Percentiles rank a stretch among this genome's conserved stretches.
phyloP scores from a whole-genome alignment of 2,329 filamentous ascomycete genomes.

The Cladosporium sp. region DNA sequence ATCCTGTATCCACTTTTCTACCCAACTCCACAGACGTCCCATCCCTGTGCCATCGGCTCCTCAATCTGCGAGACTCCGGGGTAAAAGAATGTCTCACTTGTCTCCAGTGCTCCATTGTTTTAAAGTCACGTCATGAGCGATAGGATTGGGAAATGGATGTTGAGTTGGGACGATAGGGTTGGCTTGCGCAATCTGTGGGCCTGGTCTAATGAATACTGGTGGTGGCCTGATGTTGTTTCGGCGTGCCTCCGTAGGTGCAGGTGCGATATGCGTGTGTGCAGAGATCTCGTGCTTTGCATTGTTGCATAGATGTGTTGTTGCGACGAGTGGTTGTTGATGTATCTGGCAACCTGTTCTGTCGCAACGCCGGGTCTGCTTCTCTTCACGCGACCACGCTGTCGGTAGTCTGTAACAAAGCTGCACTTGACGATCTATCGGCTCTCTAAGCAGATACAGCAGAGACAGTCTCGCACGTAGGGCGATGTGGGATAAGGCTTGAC shows the following conservation, averaged over 20 bases:
- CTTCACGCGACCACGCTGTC: background rate
- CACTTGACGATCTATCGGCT: background rate
- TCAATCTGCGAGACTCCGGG: slow-evolving; percentile 24
- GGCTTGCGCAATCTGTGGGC: background rate
- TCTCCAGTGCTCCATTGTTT: background rate
- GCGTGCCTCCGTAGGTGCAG: background rate
- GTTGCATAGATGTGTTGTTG: background rate
- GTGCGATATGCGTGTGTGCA: background rate
- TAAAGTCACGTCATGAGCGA: slow-evolving; percentile 4
- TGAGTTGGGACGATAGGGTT: background rate
- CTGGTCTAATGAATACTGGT: background rate
- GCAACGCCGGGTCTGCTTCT: background rate
- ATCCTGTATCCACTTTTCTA: background rate
- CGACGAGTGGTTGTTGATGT: background rate
- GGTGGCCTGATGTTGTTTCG: background rate
- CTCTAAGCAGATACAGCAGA: background rate
- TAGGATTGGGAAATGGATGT: background rate
- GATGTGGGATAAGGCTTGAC: background rate
- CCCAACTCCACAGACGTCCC: background rate
- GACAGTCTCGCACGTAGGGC: background rate
- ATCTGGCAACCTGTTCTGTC: too few species aligned
- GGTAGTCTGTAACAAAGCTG: background rate
- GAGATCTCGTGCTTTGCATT: background rate
- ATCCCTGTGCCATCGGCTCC: slow-evolving; percentile 29
- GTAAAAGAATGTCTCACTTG: background rate